phyloP scores from a whole-genome alignment of 768 basidiomycete genomes.

The Lenzites betulinus region DNA sequence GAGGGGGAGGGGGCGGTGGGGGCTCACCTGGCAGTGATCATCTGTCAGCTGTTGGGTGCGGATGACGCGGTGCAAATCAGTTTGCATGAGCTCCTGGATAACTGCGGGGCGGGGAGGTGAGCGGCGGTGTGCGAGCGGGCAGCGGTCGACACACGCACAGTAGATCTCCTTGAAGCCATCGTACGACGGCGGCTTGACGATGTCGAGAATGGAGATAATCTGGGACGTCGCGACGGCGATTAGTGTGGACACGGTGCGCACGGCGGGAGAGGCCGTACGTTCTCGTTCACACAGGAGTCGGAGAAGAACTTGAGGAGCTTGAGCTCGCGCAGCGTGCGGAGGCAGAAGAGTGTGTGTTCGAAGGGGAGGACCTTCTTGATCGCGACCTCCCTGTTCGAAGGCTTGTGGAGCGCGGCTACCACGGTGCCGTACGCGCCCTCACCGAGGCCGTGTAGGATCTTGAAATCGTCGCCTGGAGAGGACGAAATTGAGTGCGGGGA shows the following conservation, averaged over 20 bases:
- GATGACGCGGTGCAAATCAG: conserved; percentile 89
- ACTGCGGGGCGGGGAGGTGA: conserved; percentile 41
- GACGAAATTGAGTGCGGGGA: background rate
- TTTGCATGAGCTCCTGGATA: conserved; percentile 89
- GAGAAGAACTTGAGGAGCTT: conserved; percentile 88
- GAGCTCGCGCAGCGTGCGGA: conserved; percentile 88
- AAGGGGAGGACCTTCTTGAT: conserved; percentile 97
- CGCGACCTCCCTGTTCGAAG: conserved; percentile 81
- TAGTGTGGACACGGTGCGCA: background rate
- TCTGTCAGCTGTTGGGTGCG: conserved; percentile 88
- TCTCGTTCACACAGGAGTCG: conserved; percentile 78
- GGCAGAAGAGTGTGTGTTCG: conserved; percentile 89
- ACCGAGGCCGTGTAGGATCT: conserved; percentile 71
- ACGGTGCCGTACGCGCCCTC: conserved; percentile 93
- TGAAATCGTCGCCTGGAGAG: conserved; percentile 65
- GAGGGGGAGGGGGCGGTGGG: conserved; percentile 2
- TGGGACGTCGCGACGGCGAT: conserved; percentile 32
- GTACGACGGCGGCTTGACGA: conserved; percentile 75
- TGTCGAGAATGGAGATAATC: conserved; percentile 93
- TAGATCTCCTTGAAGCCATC: conserved; percentile 88
- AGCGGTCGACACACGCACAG: conserved; percentile 44
- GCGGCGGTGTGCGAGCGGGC: conserved; percentile 9
- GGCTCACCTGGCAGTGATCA: conserved; percentile 77
- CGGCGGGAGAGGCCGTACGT: conserved; percentile 44
- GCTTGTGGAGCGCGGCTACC: conserved; percentile 83